These are phyloP conservation scores for Cladophialophora carrionii DNA, from an alignment of 2,329 filamentous ascomycete species.

Conservation along the genomic window DNA sequence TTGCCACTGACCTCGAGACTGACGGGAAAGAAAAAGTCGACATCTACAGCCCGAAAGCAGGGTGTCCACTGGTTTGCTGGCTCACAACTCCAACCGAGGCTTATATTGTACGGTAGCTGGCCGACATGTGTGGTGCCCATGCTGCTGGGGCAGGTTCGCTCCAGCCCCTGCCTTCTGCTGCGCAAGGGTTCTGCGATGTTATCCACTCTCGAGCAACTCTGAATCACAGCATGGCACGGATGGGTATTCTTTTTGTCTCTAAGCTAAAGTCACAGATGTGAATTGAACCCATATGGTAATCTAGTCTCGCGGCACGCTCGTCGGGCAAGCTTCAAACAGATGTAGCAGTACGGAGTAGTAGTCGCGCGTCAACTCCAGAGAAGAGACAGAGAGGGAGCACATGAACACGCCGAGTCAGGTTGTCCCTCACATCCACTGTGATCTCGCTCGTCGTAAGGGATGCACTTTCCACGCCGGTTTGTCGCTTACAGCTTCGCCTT, in stretches of 20 bases:
- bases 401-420: background rate
- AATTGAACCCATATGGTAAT: background rate
- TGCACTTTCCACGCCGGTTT: background rate
- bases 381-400: background rate
- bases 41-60: too few relatives aligned
- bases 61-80: background rate
- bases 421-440: background rate
- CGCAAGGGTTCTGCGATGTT: background rate
- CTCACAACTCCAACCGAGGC: background rate
- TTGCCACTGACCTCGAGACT: too few relatives aligned
- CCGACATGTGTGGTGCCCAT: background rate
- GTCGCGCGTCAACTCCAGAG: background rate
- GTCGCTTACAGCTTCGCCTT: conserved; percentile 54
- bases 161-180: background rate
- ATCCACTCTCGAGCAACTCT: background rate
- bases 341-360: background rate
- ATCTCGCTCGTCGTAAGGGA: background rate
- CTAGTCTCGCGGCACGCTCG: background rate
- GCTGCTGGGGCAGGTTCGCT: background rate
- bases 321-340: background rate
- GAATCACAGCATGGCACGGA: background rate
- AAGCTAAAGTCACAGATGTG: background rate
- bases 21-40: too few relatives aligned
- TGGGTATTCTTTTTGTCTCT: background rate
- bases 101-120: too few relatives aligned